Base-by-base conservation (phyloP, 2,329 filamentous ascomycete genomes). In the Penicillium sp. region DNA sequence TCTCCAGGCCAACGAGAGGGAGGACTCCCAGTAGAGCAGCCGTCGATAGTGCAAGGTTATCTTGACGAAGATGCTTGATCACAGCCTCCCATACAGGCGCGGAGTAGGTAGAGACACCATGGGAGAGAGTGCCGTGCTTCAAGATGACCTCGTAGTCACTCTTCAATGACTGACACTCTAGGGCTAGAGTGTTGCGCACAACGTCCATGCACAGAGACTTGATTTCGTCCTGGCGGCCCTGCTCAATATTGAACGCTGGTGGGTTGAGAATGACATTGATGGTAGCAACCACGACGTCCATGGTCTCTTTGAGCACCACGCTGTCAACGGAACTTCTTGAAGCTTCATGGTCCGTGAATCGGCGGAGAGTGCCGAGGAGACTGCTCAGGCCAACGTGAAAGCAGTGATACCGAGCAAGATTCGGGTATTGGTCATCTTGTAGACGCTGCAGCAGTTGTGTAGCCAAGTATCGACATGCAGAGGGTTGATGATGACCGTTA, bases 61-160 rank as follows among this genome's bases (percentile, higher is more conserved):
- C 85, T 30, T 86, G 83, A 66, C 87, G 84, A 53, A 95, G 84
- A 28, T 88, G 86, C 54, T 88, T 85, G 51, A 91, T 83, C 51
- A 93, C 89, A 1, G 87, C 84, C 65, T 92, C 90, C 90, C 93
- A 97, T 45, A 97, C 86, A 17, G 87, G 84, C 17, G 89, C 83
- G 0, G 92, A 94, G 60, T 91, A 86, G 19, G 89, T 87, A 65
- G 87, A 86, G 45, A 90, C 76, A 60, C 91, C 86, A 68, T 88
- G 85, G 54, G 90, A 89, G 22, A 92, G 84, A 47, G 85, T 81
- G 47, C 84, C 83, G 22, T 84, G 83, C 9, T 83, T 81, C 22
- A 86, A 82, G 57, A 96, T 85, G 6, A 88, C 84, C 59, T 86
- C 84, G 70, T 87, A 90, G 73, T 93, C 90, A 56, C 87, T 85